phyloP scores from a whole-genome alignment of 805 yeast genomes.

The Metschnikowia chrysomelidarum region DNA sequence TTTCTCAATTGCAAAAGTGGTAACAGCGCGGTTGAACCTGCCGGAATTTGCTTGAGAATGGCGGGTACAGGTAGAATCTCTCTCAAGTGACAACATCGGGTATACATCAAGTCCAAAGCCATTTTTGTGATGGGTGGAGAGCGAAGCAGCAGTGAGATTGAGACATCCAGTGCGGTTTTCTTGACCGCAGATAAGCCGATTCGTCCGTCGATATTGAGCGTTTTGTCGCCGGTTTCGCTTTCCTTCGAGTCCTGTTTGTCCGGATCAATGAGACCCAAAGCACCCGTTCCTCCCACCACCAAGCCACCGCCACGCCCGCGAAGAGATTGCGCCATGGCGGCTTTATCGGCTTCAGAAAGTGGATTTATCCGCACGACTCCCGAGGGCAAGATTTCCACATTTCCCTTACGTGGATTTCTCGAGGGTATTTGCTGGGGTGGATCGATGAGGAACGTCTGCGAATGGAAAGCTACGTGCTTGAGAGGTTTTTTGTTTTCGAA shows the following conservation, averaged over 20 bases:
- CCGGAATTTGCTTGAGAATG: conserved; percentile 75
- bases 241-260: background rate
- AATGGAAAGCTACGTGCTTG: conserved; percentile 43
- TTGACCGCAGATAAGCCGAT: too few species aligned
- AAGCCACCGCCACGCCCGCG: conserved; percentile 57
- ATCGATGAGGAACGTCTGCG: conserved; percentile 41
- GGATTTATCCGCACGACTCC: conserved; percentile 56
- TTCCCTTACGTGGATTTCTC: conserved; percentile 75
- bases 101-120: conserved; percentile 73
- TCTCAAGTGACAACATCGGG: conserved; percentile 89
- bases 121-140: conserved; percentile 38
- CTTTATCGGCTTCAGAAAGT: conserved; percentile 51
- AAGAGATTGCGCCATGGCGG: conserved; percentile 39
- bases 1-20: conserved; percentile 70
- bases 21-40: conserved; percentile 73
- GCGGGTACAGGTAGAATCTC: conserved; percentile 93
- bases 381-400: conserved; percentile 55
- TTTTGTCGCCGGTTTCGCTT: conserved; percentile 1
- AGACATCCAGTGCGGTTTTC: conserved; percentile 14
- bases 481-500: conserved; percentile 34
- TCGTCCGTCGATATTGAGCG: background rate
- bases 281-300: conserved; percentile 79
- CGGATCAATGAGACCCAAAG: conserved; percentile 44
- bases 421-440: conserved; percentile 92
- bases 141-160: too few species aligned